phyloP scores from a whole-genome alignment of 495 filamentous ascomycete genomes.

The Hyaloscypha bicolor region DNA sequence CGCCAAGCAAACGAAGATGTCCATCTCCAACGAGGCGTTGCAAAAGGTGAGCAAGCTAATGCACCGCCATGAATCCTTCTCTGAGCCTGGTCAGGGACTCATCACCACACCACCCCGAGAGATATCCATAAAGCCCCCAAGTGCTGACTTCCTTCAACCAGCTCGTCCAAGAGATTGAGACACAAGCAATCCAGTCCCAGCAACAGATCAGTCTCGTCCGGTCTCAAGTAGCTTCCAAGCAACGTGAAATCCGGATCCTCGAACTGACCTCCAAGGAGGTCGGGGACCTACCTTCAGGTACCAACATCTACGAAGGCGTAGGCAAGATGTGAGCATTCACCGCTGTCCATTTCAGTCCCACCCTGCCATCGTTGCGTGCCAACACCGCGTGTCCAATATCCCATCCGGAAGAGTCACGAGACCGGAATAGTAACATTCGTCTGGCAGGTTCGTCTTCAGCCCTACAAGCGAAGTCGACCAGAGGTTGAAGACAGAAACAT shows the following conservation, averaged over 20 bases:
- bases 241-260: conserved; percentile 84
- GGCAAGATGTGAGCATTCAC: conserved; percentile 81
- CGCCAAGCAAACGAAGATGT: conserved; percentile 59
- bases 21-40: conserved; percentile 92
- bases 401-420: conserved; percentile 24
- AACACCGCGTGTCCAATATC: background rate
- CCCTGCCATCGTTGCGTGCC: background rate
- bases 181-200: conserved; percentile 81
- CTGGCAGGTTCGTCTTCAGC: conserved; percentile 78
- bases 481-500: conserved; percentile 73
- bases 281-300: conserved; percentile 71
- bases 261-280: conserved; percentile 88
- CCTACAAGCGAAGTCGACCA: conserved; percentile 73
- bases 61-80: background rate
- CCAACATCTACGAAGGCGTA: conserved; percentile 89
- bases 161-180: conserved; percentile 93
- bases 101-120: background rate
- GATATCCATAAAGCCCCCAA: background rate
- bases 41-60: conserved; percentile 72
- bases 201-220: conserved; percentile 90
- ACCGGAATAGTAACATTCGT: conserved; percentile 17
- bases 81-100: background rate
- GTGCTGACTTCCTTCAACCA: conserved; percentile 38
- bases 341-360: conserved; percentile 1
- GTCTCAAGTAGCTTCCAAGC: conserved; percentile 81